Conservation (phyloP, 805 yeast genomes). For the Wickerhamiella spandovensis region DNA sequence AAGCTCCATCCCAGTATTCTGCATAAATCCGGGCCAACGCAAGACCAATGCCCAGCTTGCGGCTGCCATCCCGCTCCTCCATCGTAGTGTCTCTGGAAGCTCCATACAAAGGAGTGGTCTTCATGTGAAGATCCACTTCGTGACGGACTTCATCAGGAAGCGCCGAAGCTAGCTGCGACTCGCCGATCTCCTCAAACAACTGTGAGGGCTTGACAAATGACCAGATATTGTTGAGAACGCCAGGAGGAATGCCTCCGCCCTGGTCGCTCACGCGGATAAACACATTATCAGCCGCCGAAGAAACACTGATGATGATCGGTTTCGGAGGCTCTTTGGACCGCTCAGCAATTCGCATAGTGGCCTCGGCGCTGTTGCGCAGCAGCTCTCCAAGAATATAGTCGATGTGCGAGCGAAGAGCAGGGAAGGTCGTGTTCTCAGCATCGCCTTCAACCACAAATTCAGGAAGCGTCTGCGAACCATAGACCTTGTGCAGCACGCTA, state of each 20-base stretch:
- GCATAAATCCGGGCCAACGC: constrained; percentile 90
- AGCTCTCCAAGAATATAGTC: constrained; percentile 82
- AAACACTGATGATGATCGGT: constrained; percentile 65
- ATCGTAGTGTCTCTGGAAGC: constrained; percentile 19
- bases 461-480: constrained; percentile 41
- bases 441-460: constrained; percentile 66
- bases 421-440: constrained; percentile 44
- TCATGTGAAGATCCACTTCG: not conserved
- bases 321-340: constrained; percentile 24
- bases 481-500: constrained; percentile 5
- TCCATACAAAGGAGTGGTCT: not conserved
- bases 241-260: constrained; percentile 73
- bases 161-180: constrained; percentile 1
- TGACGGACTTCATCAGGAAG: not conserved
- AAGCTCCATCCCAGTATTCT: constrained; percentile 92
- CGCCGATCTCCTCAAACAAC: constrained; percentile 1
- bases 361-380: constrained; percentile 71
- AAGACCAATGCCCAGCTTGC: constrained; percentile 72
- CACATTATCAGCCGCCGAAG: constrained; percentile 52
- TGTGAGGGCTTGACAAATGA: constrained; percentile 46
- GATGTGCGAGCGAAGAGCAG: constrained; percentile 74
- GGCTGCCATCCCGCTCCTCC: constrained; percentile 58
- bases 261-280: constrained; percentile 72
- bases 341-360: constrained; percentile 22
- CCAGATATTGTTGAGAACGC: constrained; percentile 57